Evolutionary conservation across 2,329 filamentous ascomycete genomes (phyloP).

Genomic region (Chrysoporthe cubensis): DNA sequence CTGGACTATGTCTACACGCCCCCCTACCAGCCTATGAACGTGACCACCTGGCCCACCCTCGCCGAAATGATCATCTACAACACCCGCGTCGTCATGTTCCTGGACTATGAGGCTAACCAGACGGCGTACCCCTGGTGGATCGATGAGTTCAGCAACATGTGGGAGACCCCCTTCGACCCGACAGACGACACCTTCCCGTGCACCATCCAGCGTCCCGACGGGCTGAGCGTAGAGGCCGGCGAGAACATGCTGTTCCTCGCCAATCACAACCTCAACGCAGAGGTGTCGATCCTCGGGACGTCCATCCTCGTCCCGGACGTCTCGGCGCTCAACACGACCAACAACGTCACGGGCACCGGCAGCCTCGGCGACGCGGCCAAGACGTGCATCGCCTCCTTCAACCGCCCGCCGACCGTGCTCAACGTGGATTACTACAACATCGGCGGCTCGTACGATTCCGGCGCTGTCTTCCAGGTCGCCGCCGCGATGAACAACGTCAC

Average conservation of each 20-base stretch:
- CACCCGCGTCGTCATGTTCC: constrained; percentile 77
- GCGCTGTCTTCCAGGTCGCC: constrained; percentile 78
- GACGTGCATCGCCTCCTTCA: constrained; percentile 67
- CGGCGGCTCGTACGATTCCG: constrained; percentile 56
- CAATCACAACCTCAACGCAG: constrained; percentile 89
- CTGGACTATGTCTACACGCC: constrained; percentile 75
- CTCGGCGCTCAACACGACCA: constrained; percentile 71
- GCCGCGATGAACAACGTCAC: constrained; percentile 73
- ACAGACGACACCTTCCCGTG: constrained; percentile 71
- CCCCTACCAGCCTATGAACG: constrained; percentile 65
- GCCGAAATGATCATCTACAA: constrained; percentile 72
- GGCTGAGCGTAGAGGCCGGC: constrained; percentile 47
- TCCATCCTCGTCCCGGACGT: constrained; percentile 73
- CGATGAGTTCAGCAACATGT: constrained; percentile 86
- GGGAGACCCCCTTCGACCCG: constrained; percentile 88
- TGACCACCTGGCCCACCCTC: constrained; percentile 83
- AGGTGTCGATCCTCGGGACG: constrained; percentile 68
- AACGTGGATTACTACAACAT: constrained; percentile 86
- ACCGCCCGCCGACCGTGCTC: constrained; percentile 73
- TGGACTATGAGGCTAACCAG: constrained; percentile 86
- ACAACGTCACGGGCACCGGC: constrained; percentile 66
- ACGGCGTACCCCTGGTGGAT: constrained; percentile 79
- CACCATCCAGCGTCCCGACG: constrained; percentile 74
- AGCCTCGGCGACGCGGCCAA: constrained; percentile 67
- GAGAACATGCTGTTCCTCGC: constrained; percentile 74